These are phyloP conservation scores for Reticulascus tulasneorum DNA, from an alignment of 2,329 filamentous ascomycete genomes.

Conservation along the genomic window DNA sequence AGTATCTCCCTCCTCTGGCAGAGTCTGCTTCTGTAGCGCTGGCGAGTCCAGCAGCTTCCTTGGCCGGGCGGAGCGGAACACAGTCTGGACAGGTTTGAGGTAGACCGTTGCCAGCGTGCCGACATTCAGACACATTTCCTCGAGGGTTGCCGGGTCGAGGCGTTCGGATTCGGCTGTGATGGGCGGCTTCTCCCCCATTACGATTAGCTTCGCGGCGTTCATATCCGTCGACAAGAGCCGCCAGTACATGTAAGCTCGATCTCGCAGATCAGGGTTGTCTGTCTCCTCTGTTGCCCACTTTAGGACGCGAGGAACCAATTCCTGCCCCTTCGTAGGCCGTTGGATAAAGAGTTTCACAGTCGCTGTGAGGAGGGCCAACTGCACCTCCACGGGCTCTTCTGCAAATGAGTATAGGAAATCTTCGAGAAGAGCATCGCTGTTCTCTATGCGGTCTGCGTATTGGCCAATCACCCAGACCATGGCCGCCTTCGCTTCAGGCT, in stretches of 20 bases:
- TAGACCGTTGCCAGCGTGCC: slow-evolving; percentile 96
- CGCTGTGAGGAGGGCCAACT: slow-evolving; percentile 88
- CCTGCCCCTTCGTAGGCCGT: slow-evolving; percentile 87
- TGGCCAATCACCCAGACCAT: slow-evolving; percentile 99
- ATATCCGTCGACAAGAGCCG: slow-evolving; percentile 90
- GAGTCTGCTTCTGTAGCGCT: slow-evolving; percentile 71
- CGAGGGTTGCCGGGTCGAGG: slow-evolving; percentile 82
- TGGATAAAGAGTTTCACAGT: slow-evolving; percentile 99
- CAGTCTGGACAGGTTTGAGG: slow-evolving; percentile 93
- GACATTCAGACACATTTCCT: slow-evolving; percentile 96
- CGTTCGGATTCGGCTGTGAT: slow-evolving; percentile 97
- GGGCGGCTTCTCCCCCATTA: slow-evolving; percentile 96
- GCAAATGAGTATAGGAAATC: slow-evolving; percentile 93
- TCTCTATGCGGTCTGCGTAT: slow-evolving; percentile 96
- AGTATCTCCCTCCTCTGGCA: slow-evolving; percentile 54
- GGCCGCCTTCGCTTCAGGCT: slow-evolving; percentile 95
- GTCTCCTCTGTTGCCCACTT: slow-evolving; percentile 99
- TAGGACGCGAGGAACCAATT: slow-evolving; percentile 87
- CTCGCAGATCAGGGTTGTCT: slow-evolving; percentile 95
- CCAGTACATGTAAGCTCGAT: slow-evolving; percentile 99
- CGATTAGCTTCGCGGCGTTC: slow-evolving; percentile 75
- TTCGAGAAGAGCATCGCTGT: slow-evolving; percentile 87
- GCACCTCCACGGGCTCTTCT: slow-evolving; percentile 93
- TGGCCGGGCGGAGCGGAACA: slow-evolving; percentile 85
- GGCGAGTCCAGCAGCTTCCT: slow-evolving; percentile 77